Evolutionary conservation across 345 rosid species (phyloP), one percentile per base, ranked within the genome.

Genomic region (Kandelia obovata): DNA sequence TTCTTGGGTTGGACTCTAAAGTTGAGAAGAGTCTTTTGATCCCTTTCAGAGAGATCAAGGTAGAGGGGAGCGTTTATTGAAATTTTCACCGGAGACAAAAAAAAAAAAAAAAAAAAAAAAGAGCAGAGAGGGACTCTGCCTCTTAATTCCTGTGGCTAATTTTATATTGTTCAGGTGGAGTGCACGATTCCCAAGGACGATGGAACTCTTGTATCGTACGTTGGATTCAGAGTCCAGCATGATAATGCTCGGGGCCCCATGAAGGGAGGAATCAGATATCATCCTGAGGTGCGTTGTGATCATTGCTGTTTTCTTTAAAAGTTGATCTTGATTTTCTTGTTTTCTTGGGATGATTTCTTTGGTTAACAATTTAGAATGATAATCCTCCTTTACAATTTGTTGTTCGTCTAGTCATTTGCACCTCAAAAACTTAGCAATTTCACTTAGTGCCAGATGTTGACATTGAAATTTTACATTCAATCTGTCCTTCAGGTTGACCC

Each of bases 181-280:
- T 92, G 98, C 79, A 92, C 99, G 46, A 88, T 96, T 21, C 99
- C 98, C 15, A 96, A 85, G 74, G 99, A 96, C 69, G 99, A 96
- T 72, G 99, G 97, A 21, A 90, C 86, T 65, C 78, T 96, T 65
- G 96, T 78, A 15, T 87, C 99, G 0, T 92, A 84, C 77, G 75
- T 96, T 51, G 98, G 99, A 67, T 96, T 96, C 67, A 87, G 99
- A 82, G 96, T 96, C 27, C 99, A 96, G 62, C 97, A 96, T 69
- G 99, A 96, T 74, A 92, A 96, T 82, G 81, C 99, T 60, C 97
- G 99, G 62, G 99, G 99, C 16, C 98, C 98, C 80, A 96, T 96
- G 99, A 96, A 96, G 77, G 98, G 99, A 37, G 99, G 99, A 31
- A 96, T 96, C 85, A 86, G 99, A 89, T 96, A 88, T 72, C 99